phyloP scores from a whole-genome alignment of 768 basidiomycete species.

The Aureoboletus auriporus region DNA sequence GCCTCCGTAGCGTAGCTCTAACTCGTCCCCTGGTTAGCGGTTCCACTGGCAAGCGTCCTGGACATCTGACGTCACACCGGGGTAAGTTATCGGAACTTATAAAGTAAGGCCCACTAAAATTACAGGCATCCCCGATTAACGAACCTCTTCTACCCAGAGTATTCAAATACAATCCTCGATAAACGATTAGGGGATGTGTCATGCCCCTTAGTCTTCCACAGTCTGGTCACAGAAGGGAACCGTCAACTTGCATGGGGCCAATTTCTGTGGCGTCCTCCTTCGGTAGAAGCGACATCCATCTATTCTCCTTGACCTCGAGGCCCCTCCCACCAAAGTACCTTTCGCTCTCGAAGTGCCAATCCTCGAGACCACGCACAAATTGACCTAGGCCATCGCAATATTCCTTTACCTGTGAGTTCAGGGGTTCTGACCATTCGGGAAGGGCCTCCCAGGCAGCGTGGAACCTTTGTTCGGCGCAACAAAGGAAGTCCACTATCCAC shows the following conservation, averaged over 20 bases:
- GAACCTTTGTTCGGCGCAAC: slow-evolving; percentile 3
- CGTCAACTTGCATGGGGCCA: slow-evolving; percentile 12
- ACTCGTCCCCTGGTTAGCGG: no score
- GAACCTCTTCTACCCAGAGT: no score
- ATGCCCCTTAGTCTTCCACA: no score
- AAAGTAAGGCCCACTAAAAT: no score
- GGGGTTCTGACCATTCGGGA: slow-evolving; percentile 38
- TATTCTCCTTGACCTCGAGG: slow-evolving; percentile 26
- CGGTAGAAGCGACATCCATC: slow-evolving; percentile 32
- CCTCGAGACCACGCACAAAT: slow-evolving; percentile 47
- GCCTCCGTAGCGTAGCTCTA: no score
- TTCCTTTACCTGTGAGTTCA: slow-evolving; percentile 38
- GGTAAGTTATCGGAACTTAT: no score
- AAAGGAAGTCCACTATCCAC: slow-evolving; percentile 10
- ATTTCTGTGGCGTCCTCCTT: slow-evolving; percentile 4
- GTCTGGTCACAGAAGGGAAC: slow-evolving; percentile 6
- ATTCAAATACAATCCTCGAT: no score
- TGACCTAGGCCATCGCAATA: slow-evolving; percentile 48
- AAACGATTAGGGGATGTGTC: no score
- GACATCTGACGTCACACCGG: no score
- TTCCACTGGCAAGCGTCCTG: no score
- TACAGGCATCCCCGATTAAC: no score
- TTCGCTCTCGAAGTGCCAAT: slow-evolving; percentile 48
- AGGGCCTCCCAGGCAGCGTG: slow-evolving; percentile 10
- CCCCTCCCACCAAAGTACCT: slow-evolving; percentile 40